Evolutionary conservation across 1,284 basidiomycete species (phyloP), one percentile per base, ranked within the genome.

Genomic region (Microbotryomycetes sp.): DNA sequence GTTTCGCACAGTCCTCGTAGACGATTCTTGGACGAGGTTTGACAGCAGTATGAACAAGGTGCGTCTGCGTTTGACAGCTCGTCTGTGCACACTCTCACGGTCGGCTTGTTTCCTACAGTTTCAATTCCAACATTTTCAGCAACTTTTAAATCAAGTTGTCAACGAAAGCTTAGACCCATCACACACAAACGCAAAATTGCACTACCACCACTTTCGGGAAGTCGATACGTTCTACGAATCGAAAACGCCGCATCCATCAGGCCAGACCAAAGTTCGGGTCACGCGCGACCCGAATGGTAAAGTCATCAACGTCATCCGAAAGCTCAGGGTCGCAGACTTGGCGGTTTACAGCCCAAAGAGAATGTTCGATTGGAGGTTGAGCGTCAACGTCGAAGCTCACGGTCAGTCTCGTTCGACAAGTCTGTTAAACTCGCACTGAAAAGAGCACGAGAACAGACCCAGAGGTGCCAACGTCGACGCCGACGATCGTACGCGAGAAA

Each of bases 21-120:
- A 78, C 55, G 76, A 73, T 29, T 73, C 73, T 0, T 67, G 75
- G 4, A 75, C 83, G 62, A 81, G 82, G 50, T 97, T 97, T 75
- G 86, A 91, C 73, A 89, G 91, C 61, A 92, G 92, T 71, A 94
- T 98, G 91, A 83, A 85, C 50, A 77, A 81, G 68, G 90, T 92
- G 74, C 74, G 87, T 80, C 26, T 52, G 56, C 68, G 51, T 56
- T 51, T 52, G 66, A 60, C 26, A 46, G 30, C 30, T 23, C 29
- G 48, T 23, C 15, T 26, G 46, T 4, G 26, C 46, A 7, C 0
- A n/a, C 2, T n/a, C 46, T 48, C 46, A 21, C 16, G 11, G 5
- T 2, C 27, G 1, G 26, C 45, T n/a, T 29, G 3, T 29, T n/a
- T 9, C 5, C 5, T 11, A 11, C 75, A 93, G 88, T 75, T 77